Conservation (phyloP, 495 filamentous ascomycete species). For the Penicillium pancosmium region DNA sequence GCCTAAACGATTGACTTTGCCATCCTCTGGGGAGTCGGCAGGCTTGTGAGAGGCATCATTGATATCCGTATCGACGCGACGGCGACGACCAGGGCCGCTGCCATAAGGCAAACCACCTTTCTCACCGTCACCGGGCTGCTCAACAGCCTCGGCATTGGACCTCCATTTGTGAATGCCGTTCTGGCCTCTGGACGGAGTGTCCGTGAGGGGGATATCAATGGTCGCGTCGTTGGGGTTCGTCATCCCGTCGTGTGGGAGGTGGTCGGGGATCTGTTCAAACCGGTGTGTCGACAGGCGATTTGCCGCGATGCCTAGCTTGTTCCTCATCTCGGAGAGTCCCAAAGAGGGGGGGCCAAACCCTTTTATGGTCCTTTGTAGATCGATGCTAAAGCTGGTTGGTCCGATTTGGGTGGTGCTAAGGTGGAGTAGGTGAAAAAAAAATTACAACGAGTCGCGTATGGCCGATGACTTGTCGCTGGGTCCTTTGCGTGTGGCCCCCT, state of each 20-base stretch:
- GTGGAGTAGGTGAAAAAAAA: slow-evolving; percentile 14
- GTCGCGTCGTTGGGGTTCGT: slow-evolving; percentile 58
- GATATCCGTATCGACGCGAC: slow-evolving; percentile 50
- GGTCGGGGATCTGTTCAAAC: slow-evolving; percentile 50
- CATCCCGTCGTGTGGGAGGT: slow-evolving; percentile 42
- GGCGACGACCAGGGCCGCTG: slow-evolving; percentile 40
- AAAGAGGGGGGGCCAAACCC: slow-evolving; percentile 2
- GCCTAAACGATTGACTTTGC: slow-evolving; percentile 80
- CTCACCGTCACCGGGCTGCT: slow-evolving; percentile 32
- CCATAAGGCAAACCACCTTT: slow-evolving; percentile 54
- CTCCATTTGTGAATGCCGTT: slow-evolving; percentile 46
- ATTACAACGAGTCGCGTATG: not conserved
- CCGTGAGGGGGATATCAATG: slow-evolving; percentile 59
- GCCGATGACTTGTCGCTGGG: slow-evolving; percentile 3
- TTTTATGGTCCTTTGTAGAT: slow-evolving; percentile 18
- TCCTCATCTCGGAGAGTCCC: slow-evolving; percentile 29
- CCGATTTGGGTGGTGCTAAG: slow-evolving; percentile 2
- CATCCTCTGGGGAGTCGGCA: slow-evolving; percentile 55
- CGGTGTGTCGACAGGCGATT: slow-evolving; percentile 47
- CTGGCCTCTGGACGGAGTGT: slow-evolving; percentile 42
- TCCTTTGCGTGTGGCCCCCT: slow-evolving; percentile 9
- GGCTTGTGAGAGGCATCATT: slow-evolving; percentile 48
- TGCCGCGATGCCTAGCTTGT: slow-evolving; percentile 35
- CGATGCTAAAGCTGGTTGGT: slow-evolving; percentile 18
- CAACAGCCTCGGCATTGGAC: slow-evolving; percentile 30